Evolutionary conservation across 495 filamentous ascomycete species (phyloP), one percentile per base, ranked within the genome.

Genomic region (Thermochaetoides thermophila): DNA sequence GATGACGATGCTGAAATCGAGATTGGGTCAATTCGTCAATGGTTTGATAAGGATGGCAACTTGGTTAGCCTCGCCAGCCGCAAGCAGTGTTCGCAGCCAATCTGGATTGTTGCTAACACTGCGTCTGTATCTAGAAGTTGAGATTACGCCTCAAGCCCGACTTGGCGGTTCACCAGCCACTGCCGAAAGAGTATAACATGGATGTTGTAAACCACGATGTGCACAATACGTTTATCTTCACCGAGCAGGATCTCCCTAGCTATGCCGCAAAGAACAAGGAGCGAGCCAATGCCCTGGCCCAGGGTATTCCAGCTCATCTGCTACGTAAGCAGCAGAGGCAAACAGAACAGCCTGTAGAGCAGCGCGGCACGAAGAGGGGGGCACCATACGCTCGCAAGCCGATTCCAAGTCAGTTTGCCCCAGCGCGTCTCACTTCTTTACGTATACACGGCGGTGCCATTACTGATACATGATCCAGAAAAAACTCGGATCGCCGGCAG

Each of bases 161-260:
- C 19, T 47, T 73, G 11, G 58, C 69, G 1, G 61, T 73, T 31
- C 77, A 83, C 44, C 59, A 70, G 32, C 56, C 70, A 2, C 59
- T 92, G 12, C 82, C 84, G 2, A 83, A 81, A 45, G 83, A 91
- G 49, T 96, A 93, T 56, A 64, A 74, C 29, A 59, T 96, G 32
- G 69, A 82, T 10, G 48, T 79, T 37, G 74, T 64, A 36, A 77
- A 71, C 45, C 43, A 61, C 45, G 49, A 71, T 42, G 55, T 75
- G 30, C 57, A 70, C 48, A 97, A 95, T 48, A 87, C 81, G 6
- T 93, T 73, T 48, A 57, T 95, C 25, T 96, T 96, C 48, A 80
- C 78, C 11, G 86, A 96, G 55, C 84, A 89, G 52, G 81, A 96
- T 49, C 66, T 91, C 15, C 78, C 84, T 2, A 82, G 81, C 17